phyloP scores from a whole-genome alignment of 129 eudicot genomes.

The Chrysanthemum lavandulifolium region DNA sequence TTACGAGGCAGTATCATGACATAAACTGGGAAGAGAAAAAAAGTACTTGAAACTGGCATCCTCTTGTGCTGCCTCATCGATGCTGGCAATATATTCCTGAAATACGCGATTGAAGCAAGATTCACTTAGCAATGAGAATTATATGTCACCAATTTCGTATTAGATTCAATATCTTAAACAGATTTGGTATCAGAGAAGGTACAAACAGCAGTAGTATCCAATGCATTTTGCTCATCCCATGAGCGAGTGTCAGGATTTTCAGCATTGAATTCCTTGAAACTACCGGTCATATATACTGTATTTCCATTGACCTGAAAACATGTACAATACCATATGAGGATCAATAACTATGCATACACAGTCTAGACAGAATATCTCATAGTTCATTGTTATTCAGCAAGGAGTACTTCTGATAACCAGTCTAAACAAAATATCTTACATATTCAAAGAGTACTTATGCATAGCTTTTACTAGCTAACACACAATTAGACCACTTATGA shows the following conservation, averaged over 20 bases:
- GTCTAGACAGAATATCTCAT: too few relatives aligned
- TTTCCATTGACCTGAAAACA: slow-evolving; percentile 81
- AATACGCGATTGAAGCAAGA: slow-evolving; percentile 15
- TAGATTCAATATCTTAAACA: not conserved
- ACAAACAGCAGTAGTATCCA: slow-evolving; percentile 76
- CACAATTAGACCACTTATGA: too few relatives aligned
- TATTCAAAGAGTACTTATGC: too few relatives aligned
- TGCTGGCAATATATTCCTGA: slow-evolving; percentile 81
- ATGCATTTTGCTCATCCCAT: slow-evolving; percentile 79
- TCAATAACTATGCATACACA: not conserved
- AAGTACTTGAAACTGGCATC: slow-evolving; percentile 65
- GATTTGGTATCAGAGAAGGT: slow-evolving; percentile 5
- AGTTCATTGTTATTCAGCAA: too few relatives aligned
- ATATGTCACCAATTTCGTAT: too few relatives aligned
- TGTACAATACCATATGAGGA: not conserved
- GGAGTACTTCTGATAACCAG: too few relatives aligned
- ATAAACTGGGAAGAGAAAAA: slow-evolving; percentile 1
- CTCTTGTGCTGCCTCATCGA: slow-evolving; percentile 44
- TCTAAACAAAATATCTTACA: too few relatives aligned
- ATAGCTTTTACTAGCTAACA: too few relatives aligned
- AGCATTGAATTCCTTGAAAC: slow-evolving; percentile 82
- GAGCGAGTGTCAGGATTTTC: slow-evolving; percentile 52
- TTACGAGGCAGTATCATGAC: slow-evolving; percentile 4
- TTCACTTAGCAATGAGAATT: slow-evolving; percentile 5
- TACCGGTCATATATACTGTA: slow-evolving; percentile 73